A percentile compares a stretch with the other conserved stretches of the same genome.
Conservation (phyloP, 352 stramenopile genomes). For the Pythium utonaiense region DNA sequence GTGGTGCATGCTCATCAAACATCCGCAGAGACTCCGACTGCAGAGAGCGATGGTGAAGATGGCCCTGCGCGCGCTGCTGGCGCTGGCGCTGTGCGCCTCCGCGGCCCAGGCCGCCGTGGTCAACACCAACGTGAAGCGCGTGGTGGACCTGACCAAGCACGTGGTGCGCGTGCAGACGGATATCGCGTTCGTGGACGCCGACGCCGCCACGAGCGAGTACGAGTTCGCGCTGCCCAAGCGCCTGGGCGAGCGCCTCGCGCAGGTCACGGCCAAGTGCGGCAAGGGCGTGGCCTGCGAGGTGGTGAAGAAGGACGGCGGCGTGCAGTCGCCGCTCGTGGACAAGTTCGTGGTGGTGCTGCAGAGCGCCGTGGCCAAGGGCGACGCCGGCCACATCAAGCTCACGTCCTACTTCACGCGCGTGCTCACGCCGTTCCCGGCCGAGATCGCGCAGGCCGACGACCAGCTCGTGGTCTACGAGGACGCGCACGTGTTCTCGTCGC, state of each 20-base stretch:
- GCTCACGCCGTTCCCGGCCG: conserved; percentile 70
- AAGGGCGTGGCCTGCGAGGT: conserved; percentile 65
- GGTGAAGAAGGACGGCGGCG: conserved; percentile 32
- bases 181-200: conserved; percentile 67
- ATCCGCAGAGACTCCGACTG: no score
- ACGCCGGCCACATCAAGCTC: conserved; percentile 65
- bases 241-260: conserved; percentile 50
- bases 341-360: conserved; percentile 76
- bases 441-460: conserved; percentile 80
- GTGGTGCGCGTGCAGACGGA: conserved; percentile 74
- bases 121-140: conserved; percentile 62
- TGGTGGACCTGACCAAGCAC: conserved; percentile 77
- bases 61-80: conserved; percentile 29
- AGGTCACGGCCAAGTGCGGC: conserved; percentile 67
- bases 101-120: conserved; percentile 45
- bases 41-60: conserved; percentile 15
- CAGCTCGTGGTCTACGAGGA: conserved; percentile 82
- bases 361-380: conserved; percentile 44
- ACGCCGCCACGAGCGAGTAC: conserved; percentile 55
- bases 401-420: conserved; percentile 75
- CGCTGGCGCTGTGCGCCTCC: conserved; percentile 21
- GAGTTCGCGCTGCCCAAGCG: conserved; percentile 53
- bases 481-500: conserved; percentile 60
- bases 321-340: conserved; percentile 32
- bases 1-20: conserved; percentile 12